Evolutionary conservation across 1,284 basidiomycete species (phyloP).

Genomic region (Termitomyces sp.): DNA sequence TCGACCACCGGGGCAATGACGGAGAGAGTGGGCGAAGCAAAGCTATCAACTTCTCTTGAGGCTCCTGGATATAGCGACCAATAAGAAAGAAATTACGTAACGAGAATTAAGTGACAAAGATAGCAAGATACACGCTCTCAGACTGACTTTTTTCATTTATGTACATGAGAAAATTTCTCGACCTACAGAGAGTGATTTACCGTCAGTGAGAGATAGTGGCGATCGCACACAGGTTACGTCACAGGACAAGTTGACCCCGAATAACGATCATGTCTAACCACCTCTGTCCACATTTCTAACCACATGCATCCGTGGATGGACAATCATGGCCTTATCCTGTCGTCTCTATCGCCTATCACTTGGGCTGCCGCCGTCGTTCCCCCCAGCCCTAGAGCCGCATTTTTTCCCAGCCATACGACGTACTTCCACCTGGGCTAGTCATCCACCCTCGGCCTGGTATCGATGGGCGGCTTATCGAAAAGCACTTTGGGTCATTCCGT

Average conservation of each 20-base stretch:
- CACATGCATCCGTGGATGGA: background rate
- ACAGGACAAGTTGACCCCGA: background rate
- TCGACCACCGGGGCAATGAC: conserved; percentile 20
- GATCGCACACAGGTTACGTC: background rate
- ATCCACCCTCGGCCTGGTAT: conserved; percentile 11
- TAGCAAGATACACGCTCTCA: too few species aligned
- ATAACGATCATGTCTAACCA: conserved; percentile 1
- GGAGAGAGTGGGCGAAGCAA: conserved; percentile 8
- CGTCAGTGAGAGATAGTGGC: background rate
- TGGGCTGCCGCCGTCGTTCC: conserved; percentile 1
- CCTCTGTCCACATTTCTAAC: background rate
- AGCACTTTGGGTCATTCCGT: conserved; percentile 49
- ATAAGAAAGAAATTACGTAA: conserved; percentile 16
- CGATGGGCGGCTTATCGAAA: conserved; percentile 25
- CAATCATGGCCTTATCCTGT: conserved; percentile 11
- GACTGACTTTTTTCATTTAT: too few species aligned
- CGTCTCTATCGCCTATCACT: conserved; percentile 13
- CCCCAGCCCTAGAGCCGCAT: background rate
- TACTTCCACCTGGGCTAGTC: conserved; percentile 9
- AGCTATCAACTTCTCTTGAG: background rate
- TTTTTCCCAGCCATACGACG: conserved; percentile 1
- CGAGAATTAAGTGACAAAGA: background rate
- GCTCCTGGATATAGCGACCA: conserved; percentile 1
- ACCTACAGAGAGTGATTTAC: background rate
- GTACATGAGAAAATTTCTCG: background rate